Percentiles rank a stretch among this genome's conserved stretches.
phyloP scores from a whole-genome alignment of 2,329 filamentous ascomycete genomes.

The Pseudogymnoascus sp. region DNA sequence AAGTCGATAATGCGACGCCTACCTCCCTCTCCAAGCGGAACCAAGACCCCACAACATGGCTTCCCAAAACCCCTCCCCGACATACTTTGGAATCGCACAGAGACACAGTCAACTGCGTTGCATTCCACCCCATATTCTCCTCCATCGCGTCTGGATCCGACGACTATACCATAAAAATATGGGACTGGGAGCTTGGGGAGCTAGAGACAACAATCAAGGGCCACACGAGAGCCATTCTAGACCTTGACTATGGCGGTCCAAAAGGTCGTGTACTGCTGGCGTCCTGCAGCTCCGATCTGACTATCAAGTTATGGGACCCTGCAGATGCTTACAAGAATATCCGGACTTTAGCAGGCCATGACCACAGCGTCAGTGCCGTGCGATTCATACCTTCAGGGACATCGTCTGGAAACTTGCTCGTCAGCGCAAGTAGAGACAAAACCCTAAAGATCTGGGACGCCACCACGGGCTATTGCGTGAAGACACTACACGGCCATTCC shows the following conservation, averaged over 20 bases:
- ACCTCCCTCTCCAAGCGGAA: slow-evolving; percentile 67
- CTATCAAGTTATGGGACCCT: slow-evolving; percentile 93
- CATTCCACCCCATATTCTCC: slow-evolving; percentile 87
- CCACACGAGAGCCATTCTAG: slow-evolving; percentile 79
- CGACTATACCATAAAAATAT: slow-evolving; percentile 91
- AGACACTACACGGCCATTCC: slow-evolving; percentile 76
- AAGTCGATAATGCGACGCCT: slow-evolving; percentile 76
- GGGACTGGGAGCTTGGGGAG: slow-evolving; percentile 94
- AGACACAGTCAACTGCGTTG: slow-evolving; percentile 73
- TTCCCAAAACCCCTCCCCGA: slow-evolving; percentile 72
- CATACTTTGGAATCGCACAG: slow-evolving; percentile 80
- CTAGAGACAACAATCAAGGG: slow-evolving; percentile 85
- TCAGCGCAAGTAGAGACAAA: slow-evolving; percentile 78
- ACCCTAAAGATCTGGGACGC: slow-evolving; percentile 87
- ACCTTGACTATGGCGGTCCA: slow-evolving; percentile 85
- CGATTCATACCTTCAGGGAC: slow-evolving; percentile 81
- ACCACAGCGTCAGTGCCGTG: slow-evolving; percentile 83
- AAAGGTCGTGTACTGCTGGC: slow-evolving; percentile 70
- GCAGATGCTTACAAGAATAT: slow-evolving; percentile 93
- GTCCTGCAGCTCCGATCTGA: slow-evolving; percentile 65
- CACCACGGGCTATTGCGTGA: slow-evolving; percentile 84
- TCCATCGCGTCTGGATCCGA: slow-evolving; percentile 85
- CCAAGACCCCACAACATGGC: slow-evolving; percentile 77
- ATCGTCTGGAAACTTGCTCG: slow-evolving; percentile 74
- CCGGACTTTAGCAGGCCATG: slow-evolving; percentile 79